These are phyloP conservation scores for Gynostemma pentaphyllum DNA, from an alignment of 306 rosid genomes.

Conservation along the genomic window DNA sequence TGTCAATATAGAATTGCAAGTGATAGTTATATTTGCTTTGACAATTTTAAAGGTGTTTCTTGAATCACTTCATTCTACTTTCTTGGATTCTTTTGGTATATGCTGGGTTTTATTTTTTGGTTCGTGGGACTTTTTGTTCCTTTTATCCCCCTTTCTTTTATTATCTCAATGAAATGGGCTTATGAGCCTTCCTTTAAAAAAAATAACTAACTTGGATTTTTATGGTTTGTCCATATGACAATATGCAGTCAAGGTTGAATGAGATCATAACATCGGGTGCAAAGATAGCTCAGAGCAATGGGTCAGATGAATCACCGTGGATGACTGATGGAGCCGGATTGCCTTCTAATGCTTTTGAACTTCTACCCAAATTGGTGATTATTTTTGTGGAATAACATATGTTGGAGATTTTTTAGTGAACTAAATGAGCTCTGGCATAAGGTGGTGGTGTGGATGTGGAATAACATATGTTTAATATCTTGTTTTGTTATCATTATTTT, in stretches of 20 bases:
- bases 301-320: conserved; percentile 56
- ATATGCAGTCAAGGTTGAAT: conserved; percentile 64
- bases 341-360: conserved; percentile 66
- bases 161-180: too few relatives aligned
- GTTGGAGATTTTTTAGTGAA: too few relatives aligned
- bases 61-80: background rate
- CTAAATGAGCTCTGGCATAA: too few relatives aligned
- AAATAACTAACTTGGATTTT: too few relatives aligned
- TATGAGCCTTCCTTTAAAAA: too few relatives aligned
- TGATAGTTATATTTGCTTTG: too few relatives aligned
- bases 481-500: background rate
- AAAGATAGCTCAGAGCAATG: conserved; percentile 30
- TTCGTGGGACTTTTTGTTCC: too few relatives aligned
- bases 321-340: conserved; percentile 81
- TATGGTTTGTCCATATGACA: background rate
- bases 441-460: too few relatives aligned
- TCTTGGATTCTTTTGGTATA: background rate
- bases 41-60: background rate
- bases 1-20: too few relatives aligned
- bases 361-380: conserved; percentile 74
- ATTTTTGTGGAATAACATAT: conserved; percentile 10
- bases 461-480: background rate
- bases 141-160: too few relatives aligned
- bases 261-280: conserved; percentile 53
- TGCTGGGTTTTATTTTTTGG: too few relatives aligned